Conservation (phyloP, 108 stramenopile species). For the Poteriospumella lacustris region DNA sequence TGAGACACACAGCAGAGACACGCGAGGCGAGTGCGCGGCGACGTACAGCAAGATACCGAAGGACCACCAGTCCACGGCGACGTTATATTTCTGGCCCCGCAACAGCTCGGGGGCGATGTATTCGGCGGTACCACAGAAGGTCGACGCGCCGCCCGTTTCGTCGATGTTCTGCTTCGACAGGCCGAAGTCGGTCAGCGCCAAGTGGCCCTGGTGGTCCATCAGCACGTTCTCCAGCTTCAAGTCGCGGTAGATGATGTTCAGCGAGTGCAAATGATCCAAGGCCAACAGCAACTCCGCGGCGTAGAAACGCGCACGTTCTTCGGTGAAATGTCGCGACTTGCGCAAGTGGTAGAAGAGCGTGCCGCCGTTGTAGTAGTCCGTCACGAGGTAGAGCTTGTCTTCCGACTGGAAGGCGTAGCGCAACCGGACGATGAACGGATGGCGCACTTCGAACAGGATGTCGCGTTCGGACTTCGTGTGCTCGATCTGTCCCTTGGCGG, state of each 20-base stretch:
- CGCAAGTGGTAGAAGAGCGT: constrained; percentile 47
- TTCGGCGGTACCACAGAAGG: constrained; percentile 50
- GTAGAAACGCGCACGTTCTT: constrained; percentile 52
- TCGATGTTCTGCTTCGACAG: constrained; percentile 50
- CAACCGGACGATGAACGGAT: constrained; percentile 48
- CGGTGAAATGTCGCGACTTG: constrained; percentile 41
- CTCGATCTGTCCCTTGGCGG: constrained; percentile 43
- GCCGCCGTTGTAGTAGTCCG: constrained; percentile 48
- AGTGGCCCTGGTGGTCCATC: constrained; percentile 56
- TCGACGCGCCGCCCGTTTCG: constrained; percentile 34
- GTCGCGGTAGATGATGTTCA: constrained; percentile 56
- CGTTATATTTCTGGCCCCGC: constrained; percentile 37
- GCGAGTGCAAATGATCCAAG: constrained; percentile 52
- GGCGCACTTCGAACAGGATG: constrained; percentile 40
- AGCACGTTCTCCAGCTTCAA: constrained; percentile 58
- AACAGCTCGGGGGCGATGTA: constrained; percentile 51
- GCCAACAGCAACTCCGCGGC: constrained; percentile 56
- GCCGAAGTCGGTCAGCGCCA: constrained; percentile 58
- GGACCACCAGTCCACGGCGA: constrained; percentile 48
- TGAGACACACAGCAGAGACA: too few species aligned
- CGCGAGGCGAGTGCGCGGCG: too few species aligned
- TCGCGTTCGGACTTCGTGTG: constrained; percentile 44
- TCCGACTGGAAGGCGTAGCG: constrained; percentile 48
- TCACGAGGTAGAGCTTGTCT: constrained; percentile 45
- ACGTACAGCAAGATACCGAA: constrained; percentile 46